Conservation (phyloP, 2,329 filamentous ascomycete genomes). For the Stenocarpella maydis region DNA sequence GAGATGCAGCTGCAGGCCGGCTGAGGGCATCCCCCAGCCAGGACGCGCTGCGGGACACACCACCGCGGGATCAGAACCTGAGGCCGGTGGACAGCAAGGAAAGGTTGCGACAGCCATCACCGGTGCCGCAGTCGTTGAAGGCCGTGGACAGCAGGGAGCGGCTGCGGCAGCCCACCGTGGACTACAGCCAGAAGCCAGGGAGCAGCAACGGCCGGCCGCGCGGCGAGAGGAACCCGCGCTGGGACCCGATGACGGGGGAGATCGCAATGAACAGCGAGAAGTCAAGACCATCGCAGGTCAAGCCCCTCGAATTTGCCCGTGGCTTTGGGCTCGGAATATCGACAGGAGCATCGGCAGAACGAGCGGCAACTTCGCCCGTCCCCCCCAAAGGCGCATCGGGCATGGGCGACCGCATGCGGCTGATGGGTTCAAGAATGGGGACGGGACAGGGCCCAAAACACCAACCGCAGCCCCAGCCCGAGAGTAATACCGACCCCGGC, state of each 20-base stretch:
- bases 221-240: constrained; percentile 53
- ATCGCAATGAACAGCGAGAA: constrained; percentile 61
- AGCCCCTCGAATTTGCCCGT: constrained; percentile 59
- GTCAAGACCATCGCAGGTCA: constrained; percentile 64
- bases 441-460: constrained; percentile 20
- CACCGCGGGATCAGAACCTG: constrained; percentile 4
- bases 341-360: constrained; percentile 38
- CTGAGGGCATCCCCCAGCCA: constrained; percentile 29
- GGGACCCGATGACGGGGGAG: constrained; percentile 74
- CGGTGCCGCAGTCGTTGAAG: constrained; percentile 22
- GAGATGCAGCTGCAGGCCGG: constrained; percentile 42
- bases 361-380: constrained; percentile 34
- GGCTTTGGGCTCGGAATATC: constrained; percentile 42
- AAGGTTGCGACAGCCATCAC: constrained; percentile 24
- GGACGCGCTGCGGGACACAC: not conserved
- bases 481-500: constrained; percentile 44
- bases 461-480: constrained; percentile 7
- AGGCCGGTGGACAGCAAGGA: constrained; percentile 19
- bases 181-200: constrained; percentile 27
- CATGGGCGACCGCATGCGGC: constrained; percentile 27
- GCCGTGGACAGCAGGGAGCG: constrained; percentile 12
- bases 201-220: constrained; percentile 35
- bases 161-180: constrained; percentile 39
- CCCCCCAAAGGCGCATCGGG: constrained; percentile 47
- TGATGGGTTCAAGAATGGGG: constrained; percentile 20